Evolutionary conservation across 228 moss, liverwort and hornwort species (phyloP), one percentile per base, ranked within the genome.

Genomic region (Sphagnum fallax): DNA sequence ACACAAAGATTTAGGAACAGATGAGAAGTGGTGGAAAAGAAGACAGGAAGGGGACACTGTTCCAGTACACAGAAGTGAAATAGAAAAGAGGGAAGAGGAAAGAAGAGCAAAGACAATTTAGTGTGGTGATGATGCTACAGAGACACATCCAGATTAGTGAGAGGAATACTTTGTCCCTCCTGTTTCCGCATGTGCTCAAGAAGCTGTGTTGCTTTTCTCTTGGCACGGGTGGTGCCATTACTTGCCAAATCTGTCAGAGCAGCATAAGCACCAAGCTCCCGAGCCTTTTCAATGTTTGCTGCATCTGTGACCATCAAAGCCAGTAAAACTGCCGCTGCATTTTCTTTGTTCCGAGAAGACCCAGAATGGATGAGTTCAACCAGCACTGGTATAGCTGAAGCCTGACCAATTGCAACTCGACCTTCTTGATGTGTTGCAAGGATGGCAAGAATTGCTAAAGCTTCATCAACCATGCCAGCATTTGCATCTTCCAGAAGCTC

Each of bases 351-450:
- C 48, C 91, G 79, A 0, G 91, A 67, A 4, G 80, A 70, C 8
- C 84, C 91, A 0, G 73, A 70, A 1, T 67, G 62, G 8, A 96
- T 89, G 58, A 96, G 78, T 47, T 82, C 70, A 55, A 91, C 84
- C 76, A 89, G 76, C 3, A 82, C 47, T 13, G 84, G 80, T 0
- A 83, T 77, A 4, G 86, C 79, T 48, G 87, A 85, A 10, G 81
- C 67, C 32, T 73, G 81, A 50, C 77, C 62, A 12, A 95, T 87
- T 13, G 92, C 90, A 4, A 70, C 52, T 8, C 87, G 83, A 5
- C 92, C 92, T 65, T 95, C 89, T 18, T 73, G 66, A 66, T 89
- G 83, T 12, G 87, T 80, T 49, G 95, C 82, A 10, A 96, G 50
- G 51, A 92, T 75, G 5, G 95, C 89, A 14, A 92, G 75, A 8